These are phyloP conservation scores for Colletotrichum acutatum DNA, from an alignment of 2,329 filamentous ascomycete genomes.

Conservation along the genomic window DNA sequence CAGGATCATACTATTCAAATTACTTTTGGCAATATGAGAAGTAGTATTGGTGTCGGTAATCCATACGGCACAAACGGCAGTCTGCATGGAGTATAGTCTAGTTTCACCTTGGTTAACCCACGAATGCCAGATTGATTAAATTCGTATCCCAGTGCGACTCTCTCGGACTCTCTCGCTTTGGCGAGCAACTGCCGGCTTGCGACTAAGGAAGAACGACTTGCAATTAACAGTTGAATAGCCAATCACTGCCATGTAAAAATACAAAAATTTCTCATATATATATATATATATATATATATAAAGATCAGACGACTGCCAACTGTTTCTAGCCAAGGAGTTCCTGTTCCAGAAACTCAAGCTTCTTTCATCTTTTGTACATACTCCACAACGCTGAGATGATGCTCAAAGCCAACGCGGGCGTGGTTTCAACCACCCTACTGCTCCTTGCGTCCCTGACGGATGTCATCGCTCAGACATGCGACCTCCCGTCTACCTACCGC, in stretches of 20 bases:
- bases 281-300: not conserved
- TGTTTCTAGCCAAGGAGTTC: not conserved
- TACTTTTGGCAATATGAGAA: not conserved
- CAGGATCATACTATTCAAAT: not conserved
- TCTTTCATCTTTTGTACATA: not conserved
- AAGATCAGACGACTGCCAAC: not conserved
- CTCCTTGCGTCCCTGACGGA: constrained; percentile 37
- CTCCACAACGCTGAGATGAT: constrained; percentile 2
- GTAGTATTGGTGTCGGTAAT: not conserved
- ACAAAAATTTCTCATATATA: not conserved
- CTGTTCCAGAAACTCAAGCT: not conserved
- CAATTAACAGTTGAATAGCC: not conserved
- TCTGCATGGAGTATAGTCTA: not conserved
- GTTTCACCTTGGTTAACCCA: constrained; percentile 5
- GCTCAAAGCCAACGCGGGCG: not conserved
- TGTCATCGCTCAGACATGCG: constrained; percentile 49
- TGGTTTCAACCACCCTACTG: constrained; percentile 13
- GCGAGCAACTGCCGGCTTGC: not conserved
- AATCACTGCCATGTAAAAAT: not conserved
- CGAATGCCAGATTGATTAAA: constrained; percentile 2
- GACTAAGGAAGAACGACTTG: too few species aligned
- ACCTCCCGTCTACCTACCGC: constrained; percentile 63
- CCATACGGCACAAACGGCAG: not conserved
- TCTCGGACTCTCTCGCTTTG: not conserved
- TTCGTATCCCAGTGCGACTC: not conserved